Percentiles rank a stretch among this genome's conserved stretches.
phyloP scores from a whole-genome alignment of 331 rosid species.

The Cydonia oblonga region DNA sequence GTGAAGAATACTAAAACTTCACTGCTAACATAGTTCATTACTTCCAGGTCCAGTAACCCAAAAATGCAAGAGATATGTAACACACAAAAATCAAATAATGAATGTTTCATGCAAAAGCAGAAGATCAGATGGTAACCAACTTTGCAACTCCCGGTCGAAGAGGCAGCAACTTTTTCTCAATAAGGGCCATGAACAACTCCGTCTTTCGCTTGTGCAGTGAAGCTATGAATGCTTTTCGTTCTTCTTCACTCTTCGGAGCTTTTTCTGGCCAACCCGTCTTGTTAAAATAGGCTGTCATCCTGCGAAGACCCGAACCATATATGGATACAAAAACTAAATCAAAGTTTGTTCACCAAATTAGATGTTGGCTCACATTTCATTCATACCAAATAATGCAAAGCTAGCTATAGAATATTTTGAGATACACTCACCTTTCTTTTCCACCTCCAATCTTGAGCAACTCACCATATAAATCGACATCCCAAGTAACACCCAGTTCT shows the following conservation, averaged over 20 bases:
- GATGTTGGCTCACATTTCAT: too few relatives aligned
- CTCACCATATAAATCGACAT: slow-evolving; percentile 94
- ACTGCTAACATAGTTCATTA: too few relatives aligned
- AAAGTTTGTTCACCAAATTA: too few relatives aligned
- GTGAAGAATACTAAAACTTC: too few relatives aligned
- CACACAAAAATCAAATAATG: too few relatives aligned
- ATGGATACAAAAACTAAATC: too few relatives aligned
- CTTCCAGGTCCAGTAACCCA: too few relatives aligned
- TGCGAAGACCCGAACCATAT: slow-evolving; percentile 31
- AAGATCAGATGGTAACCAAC: slow-evolving; percentile 49
- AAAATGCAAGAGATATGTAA: not conserved
- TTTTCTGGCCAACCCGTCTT: slow-evolving; percentile 90
- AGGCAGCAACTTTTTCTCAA: slow-evolving; percentile 85
- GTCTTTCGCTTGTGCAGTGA: slow-evolving; percentile 94
- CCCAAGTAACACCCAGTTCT: slow-evolving; percentile 87
- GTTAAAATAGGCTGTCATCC: slow-evolving; percentile 95
- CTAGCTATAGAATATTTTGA: not conserved
- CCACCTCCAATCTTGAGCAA: slow-evolving; percentile 98
- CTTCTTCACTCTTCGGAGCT: slow-evolving; percentile 61
- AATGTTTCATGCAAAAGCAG: not conserved
- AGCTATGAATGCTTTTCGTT: slow-evolving; percentile 76
- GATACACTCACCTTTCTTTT: slow-evolving; percentile 61
- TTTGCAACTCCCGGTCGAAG: slow-evolving; percentile 99
- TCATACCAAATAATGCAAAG: too few relatives aligned
- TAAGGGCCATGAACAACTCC: slow-evolving; percentile 83